Percentiles rank a stretch among this genome's conserved stretches.
Conservation (phyloP, 2,329 filamentous ascomycete species). For the Claviceps arundinis region DNA sequence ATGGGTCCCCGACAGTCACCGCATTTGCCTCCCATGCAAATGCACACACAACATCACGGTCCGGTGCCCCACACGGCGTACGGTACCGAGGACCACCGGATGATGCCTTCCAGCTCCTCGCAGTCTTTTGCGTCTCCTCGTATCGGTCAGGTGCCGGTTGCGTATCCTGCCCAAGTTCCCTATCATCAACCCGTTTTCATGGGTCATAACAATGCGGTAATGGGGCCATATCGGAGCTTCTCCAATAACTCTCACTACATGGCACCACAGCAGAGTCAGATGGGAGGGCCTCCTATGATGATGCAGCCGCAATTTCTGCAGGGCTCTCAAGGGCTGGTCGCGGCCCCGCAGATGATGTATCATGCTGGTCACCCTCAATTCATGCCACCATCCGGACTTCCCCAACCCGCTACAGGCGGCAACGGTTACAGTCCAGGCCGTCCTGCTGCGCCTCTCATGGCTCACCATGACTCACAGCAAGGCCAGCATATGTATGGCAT, state of each 20-base stretch:
- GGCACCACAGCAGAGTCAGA: constrained; percentile 53
- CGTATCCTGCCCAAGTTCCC: constrained; percentile 56
- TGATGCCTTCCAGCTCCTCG: constrained; percentile 74
- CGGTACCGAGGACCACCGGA: constrained; percentile 72
- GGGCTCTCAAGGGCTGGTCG: constrained; percentile 55
- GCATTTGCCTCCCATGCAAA: constrained; percentile 65
- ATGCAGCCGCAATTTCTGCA: constrained; percentile 65
- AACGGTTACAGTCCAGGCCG: constrained; percentile 82
- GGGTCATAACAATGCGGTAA: constrained; percentile 55
- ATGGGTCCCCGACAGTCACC: constrained; percentile 57
- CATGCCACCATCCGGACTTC: constrained; percentile 46
- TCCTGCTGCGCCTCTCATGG: constrained; percentile 77
- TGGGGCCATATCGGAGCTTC: constrained; percentile 56
- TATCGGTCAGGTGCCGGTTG: constrained; percentile 55
- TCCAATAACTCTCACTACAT: constrained; percentile 60
- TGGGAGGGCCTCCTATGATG: constrained; percentile 66
- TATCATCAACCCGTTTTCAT: constrained; percentile 64
- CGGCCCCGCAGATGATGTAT: constrained; percentile 73
- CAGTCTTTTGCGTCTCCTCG: constrained; percentile 81
- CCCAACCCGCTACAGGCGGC: constrained; percentile 47
- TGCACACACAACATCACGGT: constrained; percentile 59
- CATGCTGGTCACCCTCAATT: constrained; percentile 50
- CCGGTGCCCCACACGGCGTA: constrained; percentile 53
- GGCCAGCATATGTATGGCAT: constrained; percentile 68
- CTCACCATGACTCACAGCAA: constrained; percentile 85